Conservation (phyloP, 202 grass and related monocot genomes). For the Zoysia matrella region DNA sequence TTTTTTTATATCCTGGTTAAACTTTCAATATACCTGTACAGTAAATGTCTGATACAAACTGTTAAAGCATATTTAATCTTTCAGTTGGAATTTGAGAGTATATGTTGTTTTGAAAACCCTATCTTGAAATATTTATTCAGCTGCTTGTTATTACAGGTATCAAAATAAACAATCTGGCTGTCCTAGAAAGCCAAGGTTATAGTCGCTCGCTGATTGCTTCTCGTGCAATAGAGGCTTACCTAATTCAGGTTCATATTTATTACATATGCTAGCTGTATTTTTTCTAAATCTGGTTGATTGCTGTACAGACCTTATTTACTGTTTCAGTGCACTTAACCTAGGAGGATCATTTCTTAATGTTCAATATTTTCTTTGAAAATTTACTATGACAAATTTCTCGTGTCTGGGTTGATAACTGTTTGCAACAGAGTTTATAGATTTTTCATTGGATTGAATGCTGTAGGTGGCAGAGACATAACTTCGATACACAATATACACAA, state of each 20-base stretch:
- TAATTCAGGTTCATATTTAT: constrained; percentile 79
- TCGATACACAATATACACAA: neutral
- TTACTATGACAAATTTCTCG: neutral
- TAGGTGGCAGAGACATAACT: neutral
- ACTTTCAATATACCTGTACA: constrained; percentile 11
- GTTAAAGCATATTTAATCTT: constrained; percentile 7
- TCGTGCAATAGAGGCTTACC: constrained; percentile 89
- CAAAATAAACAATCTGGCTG: constrained; percentile 83
- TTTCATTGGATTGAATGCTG: neutral
- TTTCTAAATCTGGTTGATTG: constrained; percentile 14
- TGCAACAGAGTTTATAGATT: neutral
- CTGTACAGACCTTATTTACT: neutral
- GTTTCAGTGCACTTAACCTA: neutral
- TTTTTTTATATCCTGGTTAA: neutral
- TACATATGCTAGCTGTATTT: constrained; percentile 33
- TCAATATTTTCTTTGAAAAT: neutral
- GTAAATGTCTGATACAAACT: neutral
- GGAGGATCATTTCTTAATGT: neutral
- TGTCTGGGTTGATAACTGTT: neutral
- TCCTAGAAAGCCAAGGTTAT: constrained; percentile 74
- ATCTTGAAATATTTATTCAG: constrained; percentile 23
- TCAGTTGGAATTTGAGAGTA: neutral
- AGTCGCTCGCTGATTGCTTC: constrained; percentile 80
- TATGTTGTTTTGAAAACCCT: constrained; percentile 14
- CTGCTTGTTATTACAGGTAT: constrained; percentile 60